Percentiles rank a stretch among this genome's conserved stretches.
Conservation (phyloP, 192 early-diverging fungal species). For the Rhizophagus sp. region DNA sequence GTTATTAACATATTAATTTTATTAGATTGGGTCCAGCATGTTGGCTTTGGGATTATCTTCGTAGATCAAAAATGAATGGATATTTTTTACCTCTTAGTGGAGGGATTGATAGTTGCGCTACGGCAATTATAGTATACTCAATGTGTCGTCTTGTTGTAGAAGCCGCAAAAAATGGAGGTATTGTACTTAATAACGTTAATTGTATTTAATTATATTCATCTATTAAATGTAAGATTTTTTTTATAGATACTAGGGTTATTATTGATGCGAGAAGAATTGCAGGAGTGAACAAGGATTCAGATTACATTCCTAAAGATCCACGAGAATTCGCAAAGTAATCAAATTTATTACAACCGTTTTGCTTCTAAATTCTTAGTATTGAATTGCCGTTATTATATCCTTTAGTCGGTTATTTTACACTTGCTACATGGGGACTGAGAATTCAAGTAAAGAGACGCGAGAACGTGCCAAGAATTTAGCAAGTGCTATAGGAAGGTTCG, state of each 20-base stretch:
- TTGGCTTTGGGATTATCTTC: conserved; percentile 99
- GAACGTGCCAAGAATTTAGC: conserved; percentile 80
- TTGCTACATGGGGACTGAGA: conserved; percentile 93
- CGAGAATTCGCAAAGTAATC: conserved; percentile 76
- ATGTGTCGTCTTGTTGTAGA: conserved; percentile 86
- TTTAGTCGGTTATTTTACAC: conserved; percentile 83
- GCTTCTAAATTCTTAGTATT: not conserved
- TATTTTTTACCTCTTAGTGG: conserved; percentile 96
- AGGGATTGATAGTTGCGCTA: conserved; percentile 96
- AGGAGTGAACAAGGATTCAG: conserved; percentile 53
- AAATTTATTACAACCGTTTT: not conserved
- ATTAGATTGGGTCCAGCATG: conserved; percentile 87
- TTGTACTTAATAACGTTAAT: not conserved
- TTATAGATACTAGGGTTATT: conserved; percentile 60
- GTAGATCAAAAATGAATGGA: conserved; percentile 84
- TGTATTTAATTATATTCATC: not conserved
- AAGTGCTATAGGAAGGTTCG: conserved; percentile 67
- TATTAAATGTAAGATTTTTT: not conserved
- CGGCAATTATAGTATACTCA: conserved; percentile 83
- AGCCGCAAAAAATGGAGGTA: conserved; percentile 61
- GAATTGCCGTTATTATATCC: not conserved
- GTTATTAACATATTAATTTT: conserved; percentile 1
- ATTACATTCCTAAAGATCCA: conserved; percentile 75
- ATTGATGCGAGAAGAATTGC: conserved; percentile 67
- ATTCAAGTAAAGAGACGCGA: conserved; percentile 88